Evolutionary conservation across 768 basidiomycete genomes (phyloP).

Genomic region (Lenzites betulinus): DNA sequence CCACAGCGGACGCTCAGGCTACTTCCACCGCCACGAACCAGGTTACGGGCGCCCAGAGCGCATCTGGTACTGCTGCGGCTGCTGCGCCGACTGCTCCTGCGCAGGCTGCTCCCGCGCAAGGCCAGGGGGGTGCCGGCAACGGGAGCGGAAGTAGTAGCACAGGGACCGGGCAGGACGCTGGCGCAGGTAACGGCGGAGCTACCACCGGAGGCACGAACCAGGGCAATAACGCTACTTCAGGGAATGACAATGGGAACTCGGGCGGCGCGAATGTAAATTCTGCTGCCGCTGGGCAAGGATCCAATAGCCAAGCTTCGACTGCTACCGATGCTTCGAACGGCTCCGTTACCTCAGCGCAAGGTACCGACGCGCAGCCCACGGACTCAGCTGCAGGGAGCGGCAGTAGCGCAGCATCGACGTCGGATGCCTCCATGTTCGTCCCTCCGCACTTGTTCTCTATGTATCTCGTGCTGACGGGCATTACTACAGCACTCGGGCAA

Average conservation of each 20-base stretch:
- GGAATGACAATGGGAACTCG: background rate
- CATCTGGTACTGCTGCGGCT: background rate
- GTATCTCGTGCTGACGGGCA: background rate
- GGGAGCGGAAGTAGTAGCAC: background rate
- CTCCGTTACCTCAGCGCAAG: background rate
- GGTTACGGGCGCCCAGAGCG: too few species aligned
- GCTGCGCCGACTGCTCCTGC: background rate
- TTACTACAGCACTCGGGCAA: background rate
- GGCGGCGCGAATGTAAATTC: background rate
- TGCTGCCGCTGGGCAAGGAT: background rate
- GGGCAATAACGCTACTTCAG: background rate
- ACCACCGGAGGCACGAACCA: background rate
- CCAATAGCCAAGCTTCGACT: background rate
- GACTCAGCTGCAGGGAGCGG: slow-evolving; percentile 1
- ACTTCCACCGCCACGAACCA: background rate
- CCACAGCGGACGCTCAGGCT: too few species aligned
- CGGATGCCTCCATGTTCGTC: background rate
- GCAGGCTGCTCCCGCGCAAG: background rate
- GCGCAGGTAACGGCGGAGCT: background rate
- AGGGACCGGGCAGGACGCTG: background rate
- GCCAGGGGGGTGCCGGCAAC: background rate
- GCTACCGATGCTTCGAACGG: background rate
- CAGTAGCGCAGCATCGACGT: slow-evolving; percentile 5
- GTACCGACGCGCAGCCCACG: background rate
- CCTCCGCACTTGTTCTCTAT: background rate